phyloP scores from a whole-genome alignment of 768 basidiomycete species.

The Lactifluus subvellereus region DNA sequence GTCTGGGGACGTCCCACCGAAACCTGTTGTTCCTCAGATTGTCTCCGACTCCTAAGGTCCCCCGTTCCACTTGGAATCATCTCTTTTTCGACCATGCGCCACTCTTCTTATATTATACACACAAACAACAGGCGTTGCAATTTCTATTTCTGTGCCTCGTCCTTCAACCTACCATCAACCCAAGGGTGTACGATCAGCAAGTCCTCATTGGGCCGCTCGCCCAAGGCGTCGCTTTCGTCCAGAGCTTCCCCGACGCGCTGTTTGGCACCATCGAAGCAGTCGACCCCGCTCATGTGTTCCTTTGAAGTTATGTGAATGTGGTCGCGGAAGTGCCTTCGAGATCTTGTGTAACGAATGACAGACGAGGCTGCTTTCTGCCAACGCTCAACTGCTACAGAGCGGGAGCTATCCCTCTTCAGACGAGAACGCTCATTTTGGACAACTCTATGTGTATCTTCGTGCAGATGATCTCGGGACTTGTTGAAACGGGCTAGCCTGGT shows the following conservation, averaged over 20 bases:
- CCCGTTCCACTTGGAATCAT: background rate
- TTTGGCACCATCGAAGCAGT: slow-evolving; percentile 58
- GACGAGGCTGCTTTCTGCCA: slow-evolving; percentile 45
- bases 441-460: slow-evolving; percentile 40
- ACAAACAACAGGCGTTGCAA: slow-evolving; percentile 3
- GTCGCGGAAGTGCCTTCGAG: slow-evolving; percentile 49
- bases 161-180: slow-evolving; percentile 34
- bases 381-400: slow-evolving; percentile 32
- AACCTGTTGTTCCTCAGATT: slow-evolving; percentile 32
- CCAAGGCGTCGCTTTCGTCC: slow-evolving; percentile 7
- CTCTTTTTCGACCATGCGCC: background rate
- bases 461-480: slow-evolving; percentile 33
- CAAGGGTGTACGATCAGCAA: slow-evolving; percentile 32
- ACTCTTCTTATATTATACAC: background rate
- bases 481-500: slow-evolving; percentile 50
- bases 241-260: slow-evolving; percentile 19
- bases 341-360: slow-evolving; percentile 42
- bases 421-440: slow-evolving; percentile 43
- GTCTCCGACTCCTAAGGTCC: slow-evolving; percentile 20
- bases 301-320: slow-evolving; percentile 53
- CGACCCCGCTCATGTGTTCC: slow-evolving; percentile 76
- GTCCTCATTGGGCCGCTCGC: slow-evolving; percentile 25
- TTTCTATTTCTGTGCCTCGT: slow-evolving; percentile 32
- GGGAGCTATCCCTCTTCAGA: slow-evolving; percentile 14
- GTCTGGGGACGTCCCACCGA: slow-evolving; percentile 49